Evolutionary conservation across 2,329 filamentous ascomycete species (phyloP), one percentile per base, ranked within the genome.

Genomic region (Myriosclerotinia duriaeana): DNA sequence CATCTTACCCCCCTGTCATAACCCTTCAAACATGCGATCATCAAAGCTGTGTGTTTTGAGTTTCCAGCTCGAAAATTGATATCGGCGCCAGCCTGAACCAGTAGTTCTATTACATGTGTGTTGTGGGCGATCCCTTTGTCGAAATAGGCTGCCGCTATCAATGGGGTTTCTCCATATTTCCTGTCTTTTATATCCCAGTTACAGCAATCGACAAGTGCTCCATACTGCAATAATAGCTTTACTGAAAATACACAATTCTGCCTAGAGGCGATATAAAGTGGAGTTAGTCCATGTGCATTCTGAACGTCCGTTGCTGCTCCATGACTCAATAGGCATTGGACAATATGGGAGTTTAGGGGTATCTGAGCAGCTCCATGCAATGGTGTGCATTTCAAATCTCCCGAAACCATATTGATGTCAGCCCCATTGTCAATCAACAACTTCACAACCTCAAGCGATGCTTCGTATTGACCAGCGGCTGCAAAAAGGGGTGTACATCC

Each of bases 171-270:
- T 61, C 64, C 55, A 42, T 53, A 46, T 46, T 65, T 65, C 11
- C 64, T 65, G 26, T 65, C 64, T 38, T 65, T 65, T 5, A 50
- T n/a, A 26, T 65, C 55, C 64, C 64, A 65, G 30, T 65, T 65
- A 20, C 55, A 53, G 12, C 55, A 65, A 30, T 65, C 55, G 34
- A 61, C 55, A 14, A 34, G 20, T 17, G 64, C 64, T 12, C 26
- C 55, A 65, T 61, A 44, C 30, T 60, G 44, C 20, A 65, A 30
- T 17, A 65, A 40, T 34, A 53, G 12, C 30, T 61, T 65, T 15
- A 65, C 64, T 17, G 64, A 65, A 5, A 61, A 50, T 7, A 65
- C 46, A 65, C 55, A 65, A 30, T 65, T 59, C 36, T 65, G 64
- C 12, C 64, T 46, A 15, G 64, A 61, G 20, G 64, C 64, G 55